phyloP scores from a whole-genome alignment of 179 eudicot species.

The Spinacia oleracea region DNA sequence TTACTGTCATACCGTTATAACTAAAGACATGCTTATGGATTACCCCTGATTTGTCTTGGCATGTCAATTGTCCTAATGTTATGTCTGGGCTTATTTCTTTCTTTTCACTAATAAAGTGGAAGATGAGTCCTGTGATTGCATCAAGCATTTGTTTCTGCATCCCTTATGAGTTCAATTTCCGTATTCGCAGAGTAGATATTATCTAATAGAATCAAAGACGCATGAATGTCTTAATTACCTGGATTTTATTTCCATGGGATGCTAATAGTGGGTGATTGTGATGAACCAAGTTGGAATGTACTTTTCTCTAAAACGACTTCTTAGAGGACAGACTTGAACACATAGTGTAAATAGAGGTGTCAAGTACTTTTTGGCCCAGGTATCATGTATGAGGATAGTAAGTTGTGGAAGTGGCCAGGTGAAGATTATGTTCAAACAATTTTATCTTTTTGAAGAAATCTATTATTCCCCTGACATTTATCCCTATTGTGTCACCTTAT shows the following conservation, averaged over 20 bases:
- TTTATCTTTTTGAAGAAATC: neutral
- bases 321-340: neutral
- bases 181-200: neutral
- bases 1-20: no score
- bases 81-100: neutral
- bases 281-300: neutral
- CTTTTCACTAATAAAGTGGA: neutral
- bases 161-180: neutral
- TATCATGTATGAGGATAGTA: neutral
- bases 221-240: neutral
- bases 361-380: neutral
- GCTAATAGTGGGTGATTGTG: neutral
- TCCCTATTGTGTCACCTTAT: neutral
- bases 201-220: neutral
- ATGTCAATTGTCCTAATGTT: neutral
- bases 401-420: neutral
- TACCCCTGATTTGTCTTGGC: neutral
- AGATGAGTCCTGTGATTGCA: neutral
- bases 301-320: neutral
- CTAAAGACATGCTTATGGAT: neutral
- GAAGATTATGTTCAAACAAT: neutral
- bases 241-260: neutral
- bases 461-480: neutral
- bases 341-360: neutral
- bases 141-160: neutral